A percentile compares a stretch with the other conserved stretches of the same genome.
Conservation (phyloP, 2,329 filamentous ascomycete genomes). For the Aspergillus ibericus region DNA sequence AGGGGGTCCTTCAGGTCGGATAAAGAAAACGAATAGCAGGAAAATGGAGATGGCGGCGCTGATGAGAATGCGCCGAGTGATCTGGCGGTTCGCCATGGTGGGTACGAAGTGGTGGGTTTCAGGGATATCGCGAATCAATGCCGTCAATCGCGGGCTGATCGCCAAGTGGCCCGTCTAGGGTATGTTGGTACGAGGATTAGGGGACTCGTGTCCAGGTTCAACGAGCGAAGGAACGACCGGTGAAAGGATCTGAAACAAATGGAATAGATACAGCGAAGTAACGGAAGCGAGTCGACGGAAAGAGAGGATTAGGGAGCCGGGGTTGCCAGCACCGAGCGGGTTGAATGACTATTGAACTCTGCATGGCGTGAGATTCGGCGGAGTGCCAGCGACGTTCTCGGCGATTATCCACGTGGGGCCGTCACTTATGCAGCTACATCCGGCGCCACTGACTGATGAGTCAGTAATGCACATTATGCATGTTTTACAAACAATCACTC, state of each 20-base stretch:
- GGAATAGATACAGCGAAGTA: neutral
- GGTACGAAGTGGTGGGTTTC: neutral
- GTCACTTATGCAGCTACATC: neutral
- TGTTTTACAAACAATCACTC: neutral
- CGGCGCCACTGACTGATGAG: neutral
- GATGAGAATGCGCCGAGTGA: slow-evolving; percentile 34
- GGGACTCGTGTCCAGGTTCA: neutral
- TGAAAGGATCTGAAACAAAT: neutral
- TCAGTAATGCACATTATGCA: neutral
- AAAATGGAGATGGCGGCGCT: slow-evolving; percentile 34
- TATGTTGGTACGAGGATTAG: neutral
- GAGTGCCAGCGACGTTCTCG: neutral
- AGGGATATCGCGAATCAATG: neutral
- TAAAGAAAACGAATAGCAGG: slow-evolving; percentile 40
- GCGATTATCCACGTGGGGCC: neutral
- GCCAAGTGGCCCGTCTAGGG: slow-evolving; percentile 1
- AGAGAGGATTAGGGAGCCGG: neutral
- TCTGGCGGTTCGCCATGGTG: slow-evolving; percentile 39
- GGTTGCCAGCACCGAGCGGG: neutral
- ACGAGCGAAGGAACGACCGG: neutral
- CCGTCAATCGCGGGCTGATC: neutral
- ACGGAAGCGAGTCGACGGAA: neutral
- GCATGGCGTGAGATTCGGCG: neutral
- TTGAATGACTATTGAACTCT: neutral
- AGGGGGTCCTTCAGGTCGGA: slow-evolving; percentile 38